Base-by-base conservation (phyloP, 805 yeast genomes). In the Candida orba region DNA sequence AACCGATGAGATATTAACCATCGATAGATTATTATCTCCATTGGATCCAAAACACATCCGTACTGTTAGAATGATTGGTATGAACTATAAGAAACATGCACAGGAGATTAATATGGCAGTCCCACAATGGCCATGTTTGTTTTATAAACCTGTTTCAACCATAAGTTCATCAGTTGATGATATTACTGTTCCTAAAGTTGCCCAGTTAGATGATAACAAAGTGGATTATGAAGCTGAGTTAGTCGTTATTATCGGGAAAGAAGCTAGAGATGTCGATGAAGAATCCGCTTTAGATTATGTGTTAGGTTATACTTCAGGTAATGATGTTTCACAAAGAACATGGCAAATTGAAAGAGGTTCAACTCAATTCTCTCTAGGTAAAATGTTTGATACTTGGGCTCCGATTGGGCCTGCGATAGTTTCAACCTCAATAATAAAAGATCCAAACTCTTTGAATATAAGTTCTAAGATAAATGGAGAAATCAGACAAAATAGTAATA, bases 361-460 rank as follows among this genome's bases (percentile, higher is more conserved):
- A 6, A 66, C 76, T 23, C 81, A 75, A 49, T 76, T 74, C 67
- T 57, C 67, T 24, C 55, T 69, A n/a, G 75, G 76, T 10, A 75
- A 75, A 55, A 67, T 69, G 68, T 73, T 69, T 50, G 81, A 75
- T 44, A 71, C 69, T 8, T 75, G 71, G 69, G 77, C 78, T 2
- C 81, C 81, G 17, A 54, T 75, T 42, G 81, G 80, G 7, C 81
- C 81, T 7, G 73, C 72, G 6, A 60, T 76, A 36, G 75, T 73
- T 3, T 60, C 72, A 4, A 44, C 66, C 4, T 45, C 50, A 17
- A 47, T 65, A 2, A 47, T 56, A 12, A 31, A 37, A 9, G 58
- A 64, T 40, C 48, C 52, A 30, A 59, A 63, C 37, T 48, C 52
- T 25, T 58, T 75, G 41, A 55, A 54, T 23, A 60, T 76, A 36